Conservation (phyloP, 139 green algal genomes). For the Bryopsis sp. region DNA sequence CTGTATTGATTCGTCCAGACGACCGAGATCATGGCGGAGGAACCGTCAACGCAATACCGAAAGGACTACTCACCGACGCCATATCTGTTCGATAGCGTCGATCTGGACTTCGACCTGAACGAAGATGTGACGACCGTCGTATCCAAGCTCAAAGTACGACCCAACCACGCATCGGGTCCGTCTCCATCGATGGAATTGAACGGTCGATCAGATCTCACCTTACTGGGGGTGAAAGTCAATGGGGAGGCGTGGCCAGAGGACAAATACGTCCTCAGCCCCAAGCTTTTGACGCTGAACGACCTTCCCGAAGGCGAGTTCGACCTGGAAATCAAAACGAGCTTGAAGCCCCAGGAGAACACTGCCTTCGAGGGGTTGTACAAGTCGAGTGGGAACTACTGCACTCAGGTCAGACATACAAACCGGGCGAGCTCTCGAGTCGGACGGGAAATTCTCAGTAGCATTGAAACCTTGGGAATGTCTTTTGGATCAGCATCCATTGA, state of each 20-base stretch:
- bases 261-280: constrained; percentile 32
- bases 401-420: constrained; percentile 66
- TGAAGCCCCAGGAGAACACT: constrained; percentile 90
- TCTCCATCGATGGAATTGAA: constrained; percentile 36
- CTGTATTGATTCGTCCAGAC: too few relatives aligned
- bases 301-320: constrained; percentile 39
- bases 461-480: too few relatives aligned
- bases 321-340: constrained; percentile 57
- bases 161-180: constrained; percentile 33
- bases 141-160: constrained; percentile 29
- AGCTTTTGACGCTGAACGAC: constrained; percentile 33
- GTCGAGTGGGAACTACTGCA: constrained; percentile 90
- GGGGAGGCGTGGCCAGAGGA: not conserved
- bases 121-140: constrained; percentile 65
- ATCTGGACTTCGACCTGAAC: constrained; percentile 66
- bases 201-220: constrained; percentile 44
- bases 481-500: too few relatives aligned
- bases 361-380: constrained; percentile 94
- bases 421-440: too few relatives aligned
- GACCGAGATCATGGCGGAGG: too few relatives aligned
- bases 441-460: too few relatives aligned
- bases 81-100: constrained; percentile 59
- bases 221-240: constrained; percentile 39
- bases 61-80: constrained; percentile 64
- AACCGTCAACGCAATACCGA: too few relatives aligned